Evolutionary conservation across 2,329 filamentous ascomycete species (phyloP).

Genomic region (Arthrobotrys musiformis): DNA sequence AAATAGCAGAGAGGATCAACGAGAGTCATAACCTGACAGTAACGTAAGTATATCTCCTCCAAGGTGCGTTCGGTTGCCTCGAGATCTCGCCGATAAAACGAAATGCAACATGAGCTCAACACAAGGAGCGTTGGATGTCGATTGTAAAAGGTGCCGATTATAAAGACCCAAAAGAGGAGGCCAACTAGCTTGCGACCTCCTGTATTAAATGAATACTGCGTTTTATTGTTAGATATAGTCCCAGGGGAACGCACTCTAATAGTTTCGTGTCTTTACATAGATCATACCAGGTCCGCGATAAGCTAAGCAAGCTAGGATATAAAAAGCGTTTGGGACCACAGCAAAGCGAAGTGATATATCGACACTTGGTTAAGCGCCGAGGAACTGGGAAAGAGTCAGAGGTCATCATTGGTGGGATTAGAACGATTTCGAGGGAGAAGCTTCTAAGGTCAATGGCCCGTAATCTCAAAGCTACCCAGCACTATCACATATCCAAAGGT

Average conservation of each 20-base stretch:
- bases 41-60: conserved; percentile 1
- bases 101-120: too few relatives aligned
- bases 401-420: neutral
- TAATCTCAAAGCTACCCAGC: neutral
- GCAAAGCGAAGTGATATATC: neutral
- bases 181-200: too few relatives aligned
- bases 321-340: neutral
- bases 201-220: too few relatives aligned
- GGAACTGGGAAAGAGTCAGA: neutral
- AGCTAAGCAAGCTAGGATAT: neutral
- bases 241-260: too few relatives aligned
- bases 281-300: neutral
- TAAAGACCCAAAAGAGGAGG: too few relatives aligned
- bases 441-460: neutral
- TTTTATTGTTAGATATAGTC: too few relatives aligned
- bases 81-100: too few relatives aligned
- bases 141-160: too few relatives aligned
- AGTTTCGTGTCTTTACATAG: neutral
- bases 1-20: neutral
- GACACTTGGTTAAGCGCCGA: neutral
- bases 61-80: too few relatives aligned
- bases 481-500: neutral
- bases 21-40: neutral
- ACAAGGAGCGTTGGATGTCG: too few relatives aligned
- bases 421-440: neutral